These are phyloP conservation scores for Cutaneotrichosporon cyanovorans DNA, from an alignment of 1,284 basidiomycete genomes.

Conservation along the genomic window DNA sequence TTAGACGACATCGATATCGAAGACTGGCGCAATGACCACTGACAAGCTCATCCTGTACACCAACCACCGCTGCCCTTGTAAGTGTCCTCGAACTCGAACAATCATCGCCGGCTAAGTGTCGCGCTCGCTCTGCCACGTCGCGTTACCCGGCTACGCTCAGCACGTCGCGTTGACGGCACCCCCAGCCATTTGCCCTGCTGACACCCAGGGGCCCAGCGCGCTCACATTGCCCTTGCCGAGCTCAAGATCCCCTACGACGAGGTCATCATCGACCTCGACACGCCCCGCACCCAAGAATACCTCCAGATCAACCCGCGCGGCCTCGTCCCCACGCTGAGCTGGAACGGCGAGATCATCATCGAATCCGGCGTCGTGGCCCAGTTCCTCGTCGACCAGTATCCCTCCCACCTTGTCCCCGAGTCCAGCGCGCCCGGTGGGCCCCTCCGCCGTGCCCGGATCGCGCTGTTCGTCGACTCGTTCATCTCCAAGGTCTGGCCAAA, in stretches of 20 bases:
- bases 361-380: conserved; percentile 7
- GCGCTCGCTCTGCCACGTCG: too few species aligned
- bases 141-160: too few species aligned
- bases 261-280: conserved; percentile 11
- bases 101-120: too few species aligned
- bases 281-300: conserved; percentile 8
- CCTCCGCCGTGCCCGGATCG: conserved; percentile 7
- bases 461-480: conserved; percentile 8
- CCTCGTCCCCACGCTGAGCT: conserved; percentile 5
- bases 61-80: conserved; percentile 8
- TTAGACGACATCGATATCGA: too few species aligned
- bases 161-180: too few species aligned
- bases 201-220: conserved; percentile 10
- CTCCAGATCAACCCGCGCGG: conserved; percentile 12
- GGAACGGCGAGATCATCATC: conserved; percentile 9
- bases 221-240: conserved; percentile 8
- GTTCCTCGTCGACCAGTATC: conserved; percentile 11
- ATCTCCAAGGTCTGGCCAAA: conserved; percentile 4
- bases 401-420: conserved; percentile 5
- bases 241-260: conserved; percentile 7
- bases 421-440: conserved; percentile 3
- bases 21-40: neutral
- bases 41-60: conserved; percentile 9
- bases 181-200: too few species aligned
- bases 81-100: neutral